These are phyloP conservation scores for Fagus sylvatica DNA, from an alignment of 306 rosid genomes.

Conservation along the genomic window DNA sequence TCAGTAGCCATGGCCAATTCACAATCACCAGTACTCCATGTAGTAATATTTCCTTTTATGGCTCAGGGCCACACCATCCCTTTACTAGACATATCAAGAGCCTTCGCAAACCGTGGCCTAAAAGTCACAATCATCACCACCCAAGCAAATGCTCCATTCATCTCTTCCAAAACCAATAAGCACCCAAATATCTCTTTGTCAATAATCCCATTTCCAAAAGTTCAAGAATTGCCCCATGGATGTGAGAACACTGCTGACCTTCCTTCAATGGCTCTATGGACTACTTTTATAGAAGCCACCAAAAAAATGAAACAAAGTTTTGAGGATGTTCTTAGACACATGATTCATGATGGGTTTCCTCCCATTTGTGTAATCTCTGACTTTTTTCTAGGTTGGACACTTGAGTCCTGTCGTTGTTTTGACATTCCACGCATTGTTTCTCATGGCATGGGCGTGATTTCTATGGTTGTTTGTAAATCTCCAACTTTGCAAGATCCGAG, in stretches of 20 bases:
- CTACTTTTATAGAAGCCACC: conserved; percentile 20
- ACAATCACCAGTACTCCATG: conserved; percentile 1
- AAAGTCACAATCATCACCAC: conserved; percentile 30
- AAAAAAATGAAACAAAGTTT: conserved; percentile 18
- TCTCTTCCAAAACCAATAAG: not conserved
- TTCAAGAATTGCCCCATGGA: conserved; percentile 23
- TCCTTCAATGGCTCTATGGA: conserved; percentile 9
- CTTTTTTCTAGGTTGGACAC: conserved; percentile 31
- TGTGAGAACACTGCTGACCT: conserved; percentile 30
- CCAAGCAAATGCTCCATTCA: conserved; percentile 19
- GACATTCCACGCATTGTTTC: conserved; percentile 21
- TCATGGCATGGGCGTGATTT: conserved; percentile 23
- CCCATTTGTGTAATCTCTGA: conserved; percentile 35
- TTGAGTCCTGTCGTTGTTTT: conserved; percentile 5
- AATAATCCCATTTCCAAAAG: conserved; percentile 23
- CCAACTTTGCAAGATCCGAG: not conserved
- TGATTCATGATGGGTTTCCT: conserved; percentile 5
- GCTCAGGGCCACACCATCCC: conserved; percentile 41
- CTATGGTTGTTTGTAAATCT: conserved; percentile 14
- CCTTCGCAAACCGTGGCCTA: conserved; percentile 11
- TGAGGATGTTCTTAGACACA: conserved; percentile 4
- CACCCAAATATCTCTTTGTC: conserved; percentile 6
- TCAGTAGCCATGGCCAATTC: not conserved
- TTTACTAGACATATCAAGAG: conserved; percentile 28
- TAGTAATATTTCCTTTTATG: conserved; percentile 33